These are phyloP conservation scores for Salicornia ramosissima DNA, from an alignment of 148 eudicot genomes.

Conservation along the genomic window DNA sequence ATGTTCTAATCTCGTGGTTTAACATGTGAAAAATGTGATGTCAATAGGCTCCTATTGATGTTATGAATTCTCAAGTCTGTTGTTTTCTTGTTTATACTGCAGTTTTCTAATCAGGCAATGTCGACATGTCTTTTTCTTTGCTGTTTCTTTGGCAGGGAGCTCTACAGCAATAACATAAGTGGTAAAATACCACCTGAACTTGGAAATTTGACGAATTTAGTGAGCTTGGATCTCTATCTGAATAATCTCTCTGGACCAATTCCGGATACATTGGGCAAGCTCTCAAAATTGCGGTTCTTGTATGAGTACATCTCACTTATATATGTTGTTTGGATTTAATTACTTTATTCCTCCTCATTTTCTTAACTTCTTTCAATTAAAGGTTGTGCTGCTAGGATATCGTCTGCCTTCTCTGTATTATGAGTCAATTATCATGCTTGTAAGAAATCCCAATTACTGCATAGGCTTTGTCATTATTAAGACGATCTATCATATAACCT, in stretches of 20 bases:
- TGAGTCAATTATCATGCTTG: not conserved
- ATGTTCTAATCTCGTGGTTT: too few relatives aligned
- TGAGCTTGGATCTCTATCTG: conserved; percentile 86
- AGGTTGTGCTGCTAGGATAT: not conserved
- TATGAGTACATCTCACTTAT: conserved; percentile 31
- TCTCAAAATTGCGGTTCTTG: conserved; percentile 64
- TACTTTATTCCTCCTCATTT: not conserved
- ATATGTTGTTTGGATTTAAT: not conserved
- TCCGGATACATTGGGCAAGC: conserved; percentile 67
- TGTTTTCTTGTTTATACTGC: not conserved
- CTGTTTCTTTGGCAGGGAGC: conserved; percentile 52
- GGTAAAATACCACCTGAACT: conserved; percentile 67
- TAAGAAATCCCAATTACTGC: not conserved
- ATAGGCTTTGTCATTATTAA: not conserved
- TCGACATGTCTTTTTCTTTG: not conserved
- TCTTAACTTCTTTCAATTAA: not conserved
- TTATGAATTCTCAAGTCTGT: not conserved
- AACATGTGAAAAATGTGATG: too few relatives aligned
- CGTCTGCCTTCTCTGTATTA: not conserved
- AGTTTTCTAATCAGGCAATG: not conserved
- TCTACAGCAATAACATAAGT: conserved; percentile 70
- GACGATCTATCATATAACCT: not conserved
- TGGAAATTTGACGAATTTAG: conserved; percentile 72
- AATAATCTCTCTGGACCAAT: conserved; percentile 60
- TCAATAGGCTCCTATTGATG: not conserved